phyloP scores from a whole-genome alignment of 768 basidiomycete genomes.

The Austroboletus festivus region DNA sequence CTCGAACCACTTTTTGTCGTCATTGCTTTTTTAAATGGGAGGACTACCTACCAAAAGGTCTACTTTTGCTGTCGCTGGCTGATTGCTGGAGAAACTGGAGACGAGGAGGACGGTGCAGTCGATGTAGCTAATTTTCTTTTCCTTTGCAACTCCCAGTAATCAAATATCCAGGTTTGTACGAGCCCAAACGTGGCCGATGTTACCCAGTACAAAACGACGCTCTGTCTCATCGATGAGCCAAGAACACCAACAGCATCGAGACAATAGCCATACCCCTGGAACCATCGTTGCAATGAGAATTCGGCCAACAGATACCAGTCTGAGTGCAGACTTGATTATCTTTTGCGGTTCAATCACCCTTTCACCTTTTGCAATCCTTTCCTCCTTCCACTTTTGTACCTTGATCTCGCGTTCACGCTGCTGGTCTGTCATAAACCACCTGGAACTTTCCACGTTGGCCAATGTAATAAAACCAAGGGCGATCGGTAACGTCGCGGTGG shows the following conservation, averaged over 20 bases:
- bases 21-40: conserved; percentile 40
- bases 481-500: conserved; percentile 67
- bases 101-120: not conserved
- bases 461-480: conserved; percentile 69
- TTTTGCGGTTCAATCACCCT: conserved; percentile 45
- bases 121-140: conserved; percentile 19
- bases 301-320: conserved; percentile 58
- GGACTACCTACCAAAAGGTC: conserved; percentile 15
- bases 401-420: conserved; percentile 49
- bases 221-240: conserved; percentile 33
- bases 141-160: conserved; percentile 55
- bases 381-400: conserved; percentile 46
- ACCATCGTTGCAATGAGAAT: conserved; percentile 66
- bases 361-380: conserved; percentile 41
- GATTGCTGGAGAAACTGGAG: not conserved
- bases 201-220: conserved; percentile 72
- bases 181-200: conserved; percentile 74
- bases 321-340: conserved; percentile 52
- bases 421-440: conserved; percentile 65
- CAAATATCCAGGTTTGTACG: conserved; percentile 70
- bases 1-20: conserved; percentile 74
- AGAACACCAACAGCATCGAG: not conserved
- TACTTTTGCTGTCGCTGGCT: conserved; percentile 14
- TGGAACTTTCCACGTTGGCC: conserved; percentile 75
- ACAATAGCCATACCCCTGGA: conserved; percentile 52